Conservation (phyloP, 768 basidiomycete genomes). For the Podaxis carcinomalis region DNA sequence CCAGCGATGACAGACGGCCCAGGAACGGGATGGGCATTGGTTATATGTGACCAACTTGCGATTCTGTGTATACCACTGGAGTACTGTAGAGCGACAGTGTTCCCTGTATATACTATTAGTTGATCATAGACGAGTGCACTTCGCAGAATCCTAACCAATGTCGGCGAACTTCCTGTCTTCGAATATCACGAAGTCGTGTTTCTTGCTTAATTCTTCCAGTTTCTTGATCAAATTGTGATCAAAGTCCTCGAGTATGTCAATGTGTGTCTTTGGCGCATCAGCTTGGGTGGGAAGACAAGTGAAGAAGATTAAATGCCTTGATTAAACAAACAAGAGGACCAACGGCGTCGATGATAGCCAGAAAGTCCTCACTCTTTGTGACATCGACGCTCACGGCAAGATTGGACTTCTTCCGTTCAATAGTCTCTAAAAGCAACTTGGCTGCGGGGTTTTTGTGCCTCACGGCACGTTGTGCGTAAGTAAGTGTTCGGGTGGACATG, state of each 20-base stretch:
- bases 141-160: slow-evolving; percentile 60
- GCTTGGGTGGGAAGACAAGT: slow-evolving; percentile 17
- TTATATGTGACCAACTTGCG: slow-evolving; percentile 93
- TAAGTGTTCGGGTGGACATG: slow-evolving; percentile 36
- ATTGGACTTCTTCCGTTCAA: slow-evolving; percentile 86
- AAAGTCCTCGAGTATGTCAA: slow-evolving; percentile 95
- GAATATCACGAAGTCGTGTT: slow-evolving; percentile 93
- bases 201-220: slow-evolving; percentile 64
- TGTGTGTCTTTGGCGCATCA: slow-evolving; percentile 70
- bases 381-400: slow-evolving; percentile 97
- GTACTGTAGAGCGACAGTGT: slow-evolving; percentile 95
- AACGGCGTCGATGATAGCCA: slow-evolving; percentile 83
- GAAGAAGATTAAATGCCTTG: slow-evolving; percentile 58
- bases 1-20: slow-evolving; percentile 95
- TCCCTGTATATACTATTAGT: slow-evolving; percentile 52
- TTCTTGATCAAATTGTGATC: slow-evolving; percentile 63
- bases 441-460: slow-evolving; percentile 73
- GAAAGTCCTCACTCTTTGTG: slow-evolving; percentile 69
- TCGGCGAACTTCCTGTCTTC: slow-evolving; percentile 99
- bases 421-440: slow-evolving; percentile 69
- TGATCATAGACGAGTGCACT: background rate
- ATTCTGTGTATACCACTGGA: slow-evolving; percentile 90
- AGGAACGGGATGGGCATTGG: slow-evolving; percentile 94
- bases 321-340: slow-evolving; percentile 90
- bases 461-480: slow-evolving; percentile 59